phyloP scores from a whole-genome alignment of 164 flowering plant species.

The Tetracentron sinense region DNA sequence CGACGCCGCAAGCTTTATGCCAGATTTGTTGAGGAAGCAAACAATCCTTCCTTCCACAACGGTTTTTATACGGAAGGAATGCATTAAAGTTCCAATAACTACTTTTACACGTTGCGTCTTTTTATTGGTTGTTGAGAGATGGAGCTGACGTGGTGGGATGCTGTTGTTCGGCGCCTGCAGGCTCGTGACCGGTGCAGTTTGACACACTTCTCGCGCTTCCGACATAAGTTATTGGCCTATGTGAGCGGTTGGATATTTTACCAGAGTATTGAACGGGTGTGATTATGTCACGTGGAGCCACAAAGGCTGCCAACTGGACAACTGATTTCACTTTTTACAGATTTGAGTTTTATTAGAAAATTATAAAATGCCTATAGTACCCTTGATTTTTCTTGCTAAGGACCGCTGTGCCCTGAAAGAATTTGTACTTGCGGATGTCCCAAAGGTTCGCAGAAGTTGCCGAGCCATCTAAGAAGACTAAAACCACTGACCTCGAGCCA shows the following conservation, averaged over 20 bases:
- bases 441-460: too few relatives aligned
- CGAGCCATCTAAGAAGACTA: too few relatives aligned
- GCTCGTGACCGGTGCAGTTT: conserved; percentile 7
- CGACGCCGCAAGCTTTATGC: not conserved
- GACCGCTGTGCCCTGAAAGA: too few relatives aligned
- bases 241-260: conserved; percentile 1
- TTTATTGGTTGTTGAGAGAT: not conserved
- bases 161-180: conserved; percentile 8
- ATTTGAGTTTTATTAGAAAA: too few relatives aligned
- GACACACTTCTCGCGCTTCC: conserved; percentile 5
- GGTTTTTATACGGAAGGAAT: conserved; percentile 1
- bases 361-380: too few relatives aligned
- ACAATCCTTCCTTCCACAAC: not conserved
- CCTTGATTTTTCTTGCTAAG: too few relatives aligned
- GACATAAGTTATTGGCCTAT: conserved; percentile 6
- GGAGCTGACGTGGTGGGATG: conserved; percentile 8
- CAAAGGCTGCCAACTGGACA: conserved; percentile 15
- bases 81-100: not conserved
- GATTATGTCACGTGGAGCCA: conserved; percentile 8
- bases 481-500: too few relatives aligned
- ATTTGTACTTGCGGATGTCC: too few relatives aligned
- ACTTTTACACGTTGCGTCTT: conserved; percentile 4
- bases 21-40: not conserved
- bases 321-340: too few relatives aligned
- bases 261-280: too few relatives aligned